Base-by-base conservation (phyloP, 2,329 filamentous ascomycete genomes). In the Graphilbum sp. region DNA sequence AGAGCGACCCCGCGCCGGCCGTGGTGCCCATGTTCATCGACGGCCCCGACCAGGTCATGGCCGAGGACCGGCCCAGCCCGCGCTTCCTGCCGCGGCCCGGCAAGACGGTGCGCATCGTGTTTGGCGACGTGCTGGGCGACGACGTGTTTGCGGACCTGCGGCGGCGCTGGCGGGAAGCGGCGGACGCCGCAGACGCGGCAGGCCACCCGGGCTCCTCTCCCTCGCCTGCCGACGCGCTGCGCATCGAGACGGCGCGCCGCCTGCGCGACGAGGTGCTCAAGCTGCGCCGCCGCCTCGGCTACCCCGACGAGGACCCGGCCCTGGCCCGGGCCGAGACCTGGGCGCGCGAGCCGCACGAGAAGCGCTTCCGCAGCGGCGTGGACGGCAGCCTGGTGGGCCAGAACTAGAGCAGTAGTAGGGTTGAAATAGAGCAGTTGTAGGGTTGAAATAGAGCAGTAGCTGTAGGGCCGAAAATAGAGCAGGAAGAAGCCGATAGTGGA, bases 21-120 rank as follows among this genome's bases (percentile, higher is more conserved):
- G 71, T 98, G 17, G 71, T 98, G 27, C 86, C 90, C 32, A 88
- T 98, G 60, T 98, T 92, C 66, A 79, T 96, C 36, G 84, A 95
- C 50, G 90, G 90, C 21, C 81, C 82, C 15, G 81, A 95, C 53
- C 61, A 79, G 42, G 67, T 94, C 47, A 95, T 96, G 88, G 71
- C 83, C 50, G 88, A 96, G 57, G 69, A 76, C 41, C 72, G 90
- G 34, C 60, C 59, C 2, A 94, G 77, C 49, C 90, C 88, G 1
- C 74, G 84, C 12, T 90, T 84, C 50, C 49, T 93, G 13, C 90
- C 90, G 1, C 72, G 88, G 3, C 59, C 75, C 11, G 75, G 79
- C 37, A 79, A 83, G 47, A 68, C 66, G 7, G 64, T 94, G 36
- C 72, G 66, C 35, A 65, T 94, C 36, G 77, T 75, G 2, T 87